Conservation (phyloP, 257 asterid genomes). For the Nicotiana undulata region DNA sequence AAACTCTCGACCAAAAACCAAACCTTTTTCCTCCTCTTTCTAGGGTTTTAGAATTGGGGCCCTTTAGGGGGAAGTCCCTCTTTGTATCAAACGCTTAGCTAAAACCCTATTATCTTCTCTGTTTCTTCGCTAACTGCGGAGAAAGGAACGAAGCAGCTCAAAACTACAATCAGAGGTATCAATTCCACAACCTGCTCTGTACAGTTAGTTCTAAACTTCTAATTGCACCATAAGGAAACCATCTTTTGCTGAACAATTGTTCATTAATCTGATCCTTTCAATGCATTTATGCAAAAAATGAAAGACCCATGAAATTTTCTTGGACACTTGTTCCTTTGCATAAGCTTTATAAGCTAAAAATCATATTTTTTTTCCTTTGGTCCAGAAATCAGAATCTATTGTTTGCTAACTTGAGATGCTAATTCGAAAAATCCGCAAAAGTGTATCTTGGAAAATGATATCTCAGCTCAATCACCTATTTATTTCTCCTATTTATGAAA, state of each 20-base stretch:
- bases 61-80: neutral
- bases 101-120: neutral
- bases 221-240: neutral
- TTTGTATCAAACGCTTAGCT: neutral
- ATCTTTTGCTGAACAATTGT: neutral
- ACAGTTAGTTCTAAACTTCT: neutral
- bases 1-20: too few relatives aligned
- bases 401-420: conserved; percentile 20
- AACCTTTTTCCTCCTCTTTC: neutral
- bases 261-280: neutral
- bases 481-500: conserved; percentile 10
- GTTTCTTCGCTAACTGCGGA: neutral
- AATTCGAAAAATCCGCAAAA: conserved; percentile 20
- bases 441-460: conserved; percentile 25
- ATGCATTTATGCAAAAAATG: neutral
- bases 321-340: neutral
- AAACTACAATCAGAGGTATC: neutral
- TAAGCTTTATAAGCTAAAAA: neutral
- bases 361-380: neutral
- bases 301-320: neutral
- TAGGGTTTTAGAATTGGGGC: conserved; percentile 8
- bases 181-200: neutral
- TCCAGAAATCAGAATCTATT: neutral
- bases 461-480: conserved; percentile 19
- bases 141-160: neutral